phyloP scores from a whole-genome alignment of 2,329 filamentous ascomycete genomes.

The Cytospora mali region DNA sequence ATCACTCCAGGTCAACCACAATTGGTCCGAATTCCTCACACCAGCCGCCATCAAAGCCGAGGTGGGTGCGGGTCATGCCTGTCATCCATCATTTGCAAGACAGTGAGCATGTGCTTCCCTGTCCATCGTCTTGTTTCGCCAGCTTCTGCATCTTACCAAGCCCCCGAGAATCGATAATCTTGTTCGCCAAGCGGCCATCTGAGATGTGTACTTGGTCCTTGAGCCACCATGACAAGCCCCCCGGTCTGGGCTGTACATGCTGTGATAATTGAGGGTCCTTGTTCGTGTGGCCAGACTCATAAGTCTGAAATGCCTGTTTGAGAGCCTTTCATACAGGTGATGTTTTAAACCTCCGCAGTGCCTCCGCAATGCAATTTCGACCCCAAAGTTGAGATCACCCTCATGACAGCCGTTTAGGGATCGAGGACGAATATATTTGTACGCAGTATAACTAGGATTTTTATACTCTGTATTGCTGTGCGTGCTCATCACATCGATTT shows the following conservation, averaged over 20 bases:
- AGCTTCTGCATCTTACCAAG: background rate
- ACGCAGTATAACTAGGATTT: slow-evolving; percentile 20
- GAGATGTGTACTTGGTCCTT: slow-evolving; percentile 1
- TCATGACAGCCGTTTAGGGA: slow-evolving; percentile 14
- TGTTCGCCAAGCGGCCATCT: slow-evolving; percentile 18
- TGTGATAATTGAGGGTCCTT: slow-evolving; percentile 7
- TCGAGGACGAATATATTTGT: slow-evolving; percentile 8
- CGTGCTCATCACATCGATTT: slow-evolving; percentile 16
- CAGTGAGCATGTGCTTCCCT: slow-evolving; percentile 1
- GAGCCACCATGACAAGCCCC: slow-evolving; percentile 1
- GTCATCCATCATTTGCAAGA: slow-evolving; percentile 1
- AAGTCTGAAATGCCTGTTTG: slow-evolving; percentile 23
- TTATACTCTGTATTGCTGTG: background rate
- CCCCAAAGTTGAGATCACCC: slow-evolving; percentile 8
- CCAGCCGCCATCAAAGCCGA: slow-evolving; percentile 25
- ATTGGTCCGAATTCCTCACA: slow-evolving; percentile 21
- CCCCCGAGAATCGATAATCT: background rate
- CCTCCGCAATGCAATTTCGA: slow-evolving; percentile 16
- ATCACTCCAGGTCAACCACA: slow-evolving; percentile 20
- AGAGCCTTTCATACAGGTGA: slow-evolving; percentile 17
- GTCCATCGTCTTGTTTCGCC: slow-evolving; percentile 11
- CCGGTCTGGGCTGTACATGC: slow-evolving; percentile 7
- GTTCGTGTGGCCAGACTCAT: slow-evolving; percentile 10
- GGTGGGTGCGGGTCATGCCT: slow-evolving; percentile 24
- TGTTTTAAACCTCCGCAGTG: slow-evolving; percentile 10